Evolutionary conservation across 2,329 filamentous ascomycete genomes (phyloP).

Genomic region (Coccinonectria pachysandricola): DNA sequence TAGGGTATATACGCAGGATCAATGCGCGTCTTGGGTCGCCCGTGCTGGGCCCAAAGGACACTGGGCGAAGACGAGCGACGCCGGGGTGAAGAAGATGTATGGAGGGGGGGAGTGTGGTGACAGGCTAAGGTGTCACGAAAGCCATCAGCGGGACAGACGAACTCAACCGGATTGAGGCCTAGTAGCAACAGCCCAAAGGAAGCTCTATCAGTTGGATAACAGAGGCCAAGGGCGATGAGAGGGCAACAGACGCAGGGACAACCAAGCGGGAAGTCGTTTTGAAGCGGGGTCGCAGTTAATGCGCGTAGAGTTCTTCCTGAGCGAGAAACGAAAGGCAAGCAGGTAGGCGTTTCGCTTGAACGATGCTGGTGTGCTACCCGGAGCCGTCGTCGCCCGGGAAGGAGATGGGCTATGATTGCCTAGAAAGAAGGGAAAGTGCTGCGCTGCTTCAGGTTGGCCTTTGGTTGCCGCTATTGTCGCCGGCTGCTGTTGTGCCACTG

Average conservation of each 20-base stretch:
- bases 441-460: constrained; percentile 10
- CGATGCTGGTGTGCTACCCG: constrained; percentile 16
- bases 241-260: constrained; percentile 12
- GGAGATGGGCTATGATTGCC: no score
- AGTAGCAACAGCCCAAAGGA: no score
- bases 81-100: constrained; percentile 18
- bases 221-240: constrained; percentile 11
- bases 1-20: constrained; percentile 25
- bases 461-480: constrained; percentile 8
- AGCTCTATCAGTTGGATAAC: constrained; percentile 14
- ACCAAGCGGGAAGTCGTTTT: constrained; percentile 17
- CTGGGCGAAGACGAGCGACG: constrained; percentile 19
- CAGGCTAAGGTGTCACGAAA: constrained; percentile 26
- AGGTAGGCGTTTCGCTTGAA: no score
- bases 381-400: no score
- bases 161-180: no score
- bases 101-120: constrained; percentile 21
- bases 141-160: constrained; percentile 22
- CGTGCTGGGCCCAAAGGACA: constrained; percentile 17
- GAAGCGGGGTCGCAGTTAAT: constrained; percentile 14
- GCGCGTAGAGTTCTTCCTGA: no score
- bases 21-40: constrained; percentile 20
- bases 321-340: no score
- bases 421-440: constrained; percentile 9
- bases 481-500: constrained; percentile 16